Base-by-base conservation (phyloP, 129 eudicot genomes). In the Flaveria linearis region DNA sequence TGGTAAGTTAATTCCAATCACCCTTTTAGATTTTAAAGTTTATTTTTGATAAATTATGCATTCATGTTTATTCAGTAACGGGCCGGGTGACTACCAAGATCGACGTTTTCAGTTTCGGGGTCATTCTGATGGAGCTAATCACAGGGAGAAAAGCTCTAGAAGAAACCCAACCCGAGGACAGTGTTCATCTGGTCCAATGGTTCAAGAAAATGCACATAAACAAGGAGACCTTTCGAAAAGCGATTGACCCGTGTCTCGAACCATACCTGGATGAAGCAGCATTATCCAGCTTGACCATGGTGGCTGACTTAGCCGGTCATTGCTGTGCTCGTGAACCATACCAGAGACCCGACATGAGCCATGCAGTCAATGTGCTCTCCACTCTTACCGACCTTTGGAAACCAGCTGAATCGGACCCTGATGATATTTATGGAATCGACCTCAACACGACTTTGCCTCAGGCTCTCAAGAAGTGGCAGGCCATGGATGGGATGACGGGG, bases 51-150 rank as follows among this genome's bases (percentile, higher is more conserved):
- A 43, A 68, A 20, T 43, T 42, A 68, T 20, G 10, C 12, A 45
- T 2, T 43, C 9, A 11, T 68, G 56, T 11, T 55, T 74, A 16
- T 75, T 51, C 83, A 92, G 97, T 86, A 78, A 89, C 86, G 74
- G 96, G 98, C 15, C 84, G 96, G 55, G 91, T 90, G 69, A 92
- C 92, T 22, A 90, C 96, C 1, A 92, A 90, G 77, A 82, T 92
- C n/a, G 98, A 92, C 18, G 96, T 92, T 41, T 92, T 81, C 82
- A 86, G 98, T 80, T 92, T 90, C n/a, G 96, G 98, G n/a, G 96
- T 92, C 11, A 90, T 92, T 28, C 72, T 92, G 51, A 92, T 92
- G 98, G 98, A 92, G 78, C 60, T 90, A 39, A 85, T 92, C 69
- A 88, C 98, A 0, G 98, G 98, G 2, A 41, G 98, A 72, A 88